phyloP scores from a whole-genome alignment of 345 rosid species.

The Eucalyptus virginea region DNA sequence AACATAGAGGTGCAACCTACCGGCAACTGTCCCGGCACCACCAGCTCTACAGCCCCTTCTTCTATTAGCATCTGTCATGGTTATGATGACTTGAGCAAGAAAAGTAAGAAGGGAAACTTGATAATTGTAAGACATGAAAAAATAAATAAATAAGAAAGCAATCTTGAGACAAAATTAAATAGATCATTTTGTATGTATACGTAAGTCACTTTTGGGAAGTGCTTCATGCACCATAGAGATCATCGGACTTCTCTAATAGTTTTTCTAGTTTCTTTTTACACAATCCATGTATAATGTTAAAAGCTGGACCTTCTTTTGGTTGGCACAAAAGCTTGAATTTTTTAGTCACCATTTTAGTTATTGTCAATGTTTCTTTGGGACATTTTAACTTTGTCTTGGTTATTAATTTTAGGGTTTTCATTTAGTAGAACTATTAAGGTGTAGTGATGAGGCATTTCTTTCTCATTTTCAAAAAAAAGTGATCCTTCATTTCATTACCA shows the following conservation, averaged over 20 bases:
- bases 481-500: background rate
- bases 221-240: background rate
- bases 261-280: background rate
- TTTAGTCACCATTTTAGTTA: background rate
- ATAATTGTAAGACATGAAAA: background rate
- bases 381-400: background rate
- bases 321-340: background rate
- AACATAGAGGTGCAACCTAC: constrained; percentile 58
- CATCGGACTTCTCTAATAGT: background rate
- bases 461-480: background rate
- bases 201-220: background rate
- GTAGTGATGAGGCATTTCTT: background rate
- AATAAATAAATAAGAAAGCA: background rate
- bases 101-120: background rate
- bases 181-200: background rate
- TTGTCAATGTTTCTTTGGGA: background rate
- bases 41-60: constrained; percentile 48
- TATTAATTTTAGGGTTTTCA: no score
- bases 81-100: background rate
- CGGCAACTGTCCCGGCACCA: constrained; percentile 63
- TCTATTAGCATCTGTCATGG: constrained; percentile 37
- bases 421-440: background rate
- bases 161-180: background rate
- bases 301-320: background rate
- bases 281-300: background rate